Base-by-base conservation (phyloP, 2,329 filamentous ascomycete genomes). In the Penicillium sp. region DNA sequence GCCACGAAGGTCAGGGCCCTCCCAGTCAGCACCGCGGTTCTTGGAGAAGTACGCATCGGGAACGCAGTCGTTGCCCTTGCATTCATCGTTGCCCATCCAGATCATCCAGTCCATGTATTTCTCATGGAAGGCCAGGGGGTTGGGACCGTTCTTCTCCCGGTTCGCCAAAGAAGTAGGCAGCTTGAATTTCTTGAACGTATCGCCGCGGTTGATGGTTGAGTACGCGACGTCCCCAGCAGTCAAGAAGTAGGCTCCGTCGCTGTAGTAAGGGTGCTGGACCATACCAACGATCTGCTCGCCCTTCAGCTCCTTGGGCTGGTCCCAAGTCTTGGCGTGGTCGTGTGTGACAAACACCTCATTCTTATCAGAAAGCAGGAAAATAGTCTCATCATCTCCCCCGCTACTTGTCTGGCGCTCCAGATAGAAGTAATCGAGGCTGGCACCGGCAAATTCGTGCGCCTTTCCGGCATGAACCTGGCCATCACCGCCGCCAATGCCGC, bases 251-350 rank as follows among this genome's bases (percentile, higher is more conserved):
- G 95, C 90, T 41, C 88, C 84, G 70, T 97, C 92, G 68, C 90
- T 92, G 75, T 91, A 89, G 76, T 92, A 90, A 50, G 82, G 82
- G 71, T 99, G 92, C 24, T 89, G 90, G 57, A 89, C 84, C 64
- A 99, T 91, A 19, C 79, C 81, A 46, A 83, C 79, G 57, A 98
- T 85, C 2, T 86, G 80, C 65, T 93, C 86, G 35, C 86, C 85
- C 58, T 90, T 82, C 2, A 96, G 83, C 46, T 55, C 51, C 22
- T 62, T 46, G 24, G 88, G 87, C 54, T 83, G 80, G 24, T 87
- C 79, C 94, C 95, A 99, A 2, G 78, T 87, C 78, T 96, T 96
- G 69, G 95, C 95, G 70, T 97, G 94, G 71, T 99, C 87, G 55
- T 87, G 85, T 0, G 91, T 90, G 56, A 96, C 83, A 75, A 83